Evolutionary conservation across 2,329 filamentous ascomycete species (phyloP), one percentile per base, ranked within the genome.

Genomic region (Trichoderma simmonsii): DNA sequence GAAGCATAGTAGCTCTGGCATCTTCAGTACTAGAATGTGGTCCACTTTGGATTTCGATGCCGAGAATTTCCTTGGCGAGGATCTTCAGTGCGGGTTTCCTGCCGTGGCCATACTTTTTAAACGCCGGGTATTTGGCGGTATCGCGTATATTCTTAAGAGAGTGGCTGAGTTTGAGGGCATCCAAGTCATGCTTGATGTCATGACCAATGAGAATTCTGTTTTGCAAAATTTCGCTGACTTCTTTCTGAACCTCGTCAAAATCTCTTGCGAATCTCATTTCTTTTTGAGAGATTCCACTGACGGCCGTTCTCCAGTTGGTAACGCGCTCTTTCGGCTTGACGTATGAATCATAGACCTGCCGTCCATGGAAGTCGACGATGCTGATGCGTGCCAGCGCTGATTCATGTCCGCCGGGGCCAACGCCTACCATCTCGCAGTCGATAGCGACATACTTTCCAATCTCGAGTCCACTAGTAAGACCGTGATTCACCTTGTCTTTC

Each of bases 341-440:
- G 79, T 92, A 98, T 14, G 93, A 95, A 84, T 99, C 96, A 86
- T 98, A 98, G 60, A 99, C 85, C 81, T 97, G 94, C 32, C 92
- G 89, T 21, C 95, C 95, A 79, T 98, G 94, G 81, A 95, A 99
- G 81, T 98, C 97, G 76, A 98, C 95, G 18, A 97, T 85, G 78
- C 93, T 97, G 70, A 95, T 93, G 61, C 96, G 89, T 1, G 96
- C 96, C 59, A 99, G 88, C 0, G 90, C 90, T 43, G 93, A 94
- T 78, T 90, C 88, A 74, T 91, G 86, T 26, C 89, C 88, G 65
- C 89, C 89, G 1, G 89, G 88, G 0, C 92, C 93, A 14, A 97
- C 89, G 62, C 95, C 96, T 30, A 99, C 96, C 96, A 99, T 99
- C 83, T 99, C 96, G 81, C 96, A 99, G 84, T 99, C 96, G 61